Evolutionary conservation across 345 rosid species (phyloP).

Genomic region (Linum lewisii): DNA sequence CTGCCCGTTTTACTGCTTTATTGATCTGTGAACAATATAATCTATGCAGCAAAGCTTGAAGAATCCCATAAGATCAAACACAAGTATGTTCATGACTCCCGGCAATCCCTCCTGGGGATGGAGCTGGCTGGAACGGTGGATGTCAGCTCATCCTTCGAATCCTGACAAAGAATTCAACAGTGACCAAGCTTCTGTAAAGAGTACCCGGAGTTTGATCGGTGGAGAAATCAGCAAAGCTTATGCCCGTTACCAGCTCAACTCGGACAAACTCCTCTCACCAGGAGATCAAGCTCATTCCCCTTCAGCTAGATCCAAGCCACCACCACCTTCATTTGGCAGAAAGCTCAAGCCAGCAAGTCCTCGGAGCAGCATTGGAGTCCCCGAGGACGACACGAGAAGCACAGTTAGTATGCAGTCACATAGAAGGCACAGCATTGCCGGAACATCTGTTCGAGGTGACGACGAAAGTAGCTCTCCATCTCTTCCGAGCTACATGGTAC

Average conservation of each 20-base stretch:
- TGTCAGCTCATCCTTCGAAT: slow-evolving; percentile 78
- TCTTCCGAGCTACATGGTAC: slow-evolving; percentile 84
- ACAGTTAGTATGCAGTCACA: slow-evolving; percentile 45
- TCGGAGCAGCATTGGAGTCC: slow-evolving; percentile 25
- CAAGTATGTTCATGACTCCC: not conserved
- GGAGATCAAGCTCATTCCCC: slow-evolving; percentile 43
- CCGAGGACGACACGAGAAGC: slow-evolving; percentile 71
- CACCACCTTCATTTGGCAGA: slow-evolving; percentile 30
- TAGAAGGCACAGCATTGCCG: slow-evolving; percentile 39
- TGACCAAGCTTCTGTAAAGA: slow-evolving; percentile 53
- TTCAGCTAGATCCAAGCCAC: slow-evolving; percentile 49
- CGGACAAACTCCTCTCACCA: slow-evolving; percentile 31
- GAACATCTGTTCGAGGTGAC: not conserved
- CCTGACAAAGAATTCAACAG: slow-evolving; percentile 44
- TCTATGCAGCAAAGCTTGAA: slow-evolving; percentile 5
- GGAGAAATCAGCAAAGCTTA: slow-evolving; percentile 42
- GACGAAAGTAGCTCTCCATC: slow-evolving; percentile 34
- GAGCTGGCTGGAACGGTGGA: slow-evolving; percentile 17
- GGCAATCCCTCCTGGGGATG: slow-evolving; percentile 4
- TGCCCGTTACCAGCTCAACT: slow-evolving; percentile 24
- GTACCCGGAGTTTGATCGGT: slow-evolving; percentile 39
- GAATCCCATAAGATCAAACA: not conserved
- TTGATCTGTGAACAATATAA: not conserved
- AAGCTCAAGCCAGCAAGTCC: slow-evolving; percentile 57
- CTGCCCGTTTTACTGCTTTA: too few species aligned